These are phyloP conservation scores for Claviceps sp. DNA, from an alignment of 2,329 filamentous ascomycete species.

Conservation along the genomic window DNA sequence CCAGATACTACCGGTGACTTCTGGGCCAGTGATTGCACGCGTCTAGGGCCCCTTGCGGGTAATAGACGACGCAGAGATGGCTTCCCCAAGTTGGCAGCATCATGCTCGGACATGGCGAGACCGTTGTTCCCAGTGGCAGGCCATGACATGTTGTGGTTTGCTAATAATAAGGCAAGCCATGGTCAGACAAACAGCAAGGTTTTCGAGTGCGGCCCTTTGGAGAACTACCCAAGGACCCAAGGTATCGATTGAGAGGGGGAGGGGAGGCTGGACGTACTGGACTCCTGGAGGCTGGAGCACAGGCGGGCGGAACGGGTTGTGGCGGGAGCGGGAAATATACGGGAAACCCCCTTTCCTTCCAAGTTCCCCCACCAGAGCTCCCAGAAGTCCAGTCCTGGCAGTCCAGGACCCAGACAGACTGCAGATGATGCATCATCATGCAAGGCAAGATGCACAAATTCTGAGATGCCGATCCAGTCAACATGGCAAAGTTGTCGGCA, in stretches of 20 bases:
- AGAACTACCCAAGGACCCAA: not conserved
- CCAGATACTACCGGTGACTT: no score
- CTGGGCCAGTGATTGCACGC: not conserved
- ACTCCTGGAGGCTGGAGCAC: no score
- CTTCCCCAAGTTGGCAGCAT: not conserved
- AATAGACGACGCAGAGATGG: not conserved
- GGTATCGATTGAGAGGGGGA: not conserved
- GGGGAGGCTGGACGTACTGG: no score
- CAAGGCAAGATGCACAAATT: not conserved
- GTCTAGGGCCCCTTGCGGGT: not conserved
- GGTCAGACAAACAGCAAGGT: not conserved
- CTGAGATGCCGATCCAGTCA: not conserved
- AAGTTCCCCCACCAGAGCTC: not conserved
- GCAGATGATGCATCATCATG: no score
- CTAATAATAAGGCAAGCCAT: not conserved
- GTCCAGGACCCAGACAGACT: no score
- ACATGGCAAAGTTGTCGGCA: not conserved
- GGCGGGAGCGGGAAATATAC: not conserved
- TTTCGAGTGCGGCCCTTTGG: not conserved
- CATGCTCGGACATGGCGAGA: not conserved
- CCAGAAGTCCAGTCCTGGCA: no score
- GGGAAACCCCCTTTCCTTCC: not conserved
- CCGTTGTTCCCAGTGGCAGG: not conserved
- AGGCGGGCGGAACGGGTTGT: no score
- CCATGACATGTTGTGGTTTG: not conserved